phyloP scores from a whole-genome alignment of 306 rosid species.

The Styphnolobium japonicum region DNA sequence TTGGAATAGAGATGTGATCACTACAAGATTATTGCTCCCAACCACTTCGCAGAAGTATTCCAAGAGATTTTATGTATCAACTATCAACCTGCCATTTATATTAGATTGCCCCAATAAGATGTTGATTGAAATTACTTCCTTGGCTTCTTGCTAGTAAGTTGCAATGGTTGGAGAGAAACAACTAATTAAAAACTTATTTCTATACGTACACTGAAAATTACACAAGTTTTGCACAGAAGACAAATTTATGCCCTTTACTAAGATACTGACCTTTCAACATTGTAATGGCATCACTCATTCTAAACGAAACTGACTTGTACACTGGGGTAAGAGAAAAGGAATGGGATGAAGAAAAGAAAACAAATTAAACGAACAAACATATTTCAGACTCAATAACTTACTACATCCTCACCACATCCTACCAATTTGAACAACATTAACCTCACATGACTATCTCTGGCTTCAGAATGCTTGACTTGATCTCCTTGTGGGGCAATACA shows the following conservation, averaged over 20 bases:
- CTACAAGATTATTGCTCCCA: background rate
- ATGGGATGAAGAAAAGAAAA: background rate
- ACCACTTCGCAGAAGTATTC: background rate
- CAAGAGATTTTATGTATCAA: background rate
- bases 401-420: slow-evolving; percentile 26
- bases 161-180: background rate
- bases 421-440: slow-evolving; percentile 13
- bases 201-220: slow-evolving; percentile 26
- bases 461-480: slow-evolving; percentile 89
- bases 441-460: slow-evolving; percentile 94
- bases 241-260: slow-evolving; percentile 27
- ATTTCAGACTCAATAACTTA: slow-evolving; percentile 27
- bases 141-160: background rate
- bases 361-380: slow-evolving; percentile 19
- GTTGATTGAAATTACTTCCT: background rate
- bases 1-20: background rate
- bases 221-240: slow-evolving; percentile 37
- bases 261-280: slow-evolving; percentile 12
- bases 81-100: background rate
- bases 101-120: background rate
- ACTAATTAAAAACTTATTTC: slow-evolving; percentile 27
- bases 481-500: slow-evolving; percentile 97
- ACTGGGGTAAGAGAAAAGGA: slow-evolving; percentile 12
- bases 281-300: slow-evolving; percentile 26
- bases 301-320: slow-evolving; percentile 30